Base-by-base conservation (phyloP, 768 basidiomycete species). In the Ramaria rubella region DNA sequence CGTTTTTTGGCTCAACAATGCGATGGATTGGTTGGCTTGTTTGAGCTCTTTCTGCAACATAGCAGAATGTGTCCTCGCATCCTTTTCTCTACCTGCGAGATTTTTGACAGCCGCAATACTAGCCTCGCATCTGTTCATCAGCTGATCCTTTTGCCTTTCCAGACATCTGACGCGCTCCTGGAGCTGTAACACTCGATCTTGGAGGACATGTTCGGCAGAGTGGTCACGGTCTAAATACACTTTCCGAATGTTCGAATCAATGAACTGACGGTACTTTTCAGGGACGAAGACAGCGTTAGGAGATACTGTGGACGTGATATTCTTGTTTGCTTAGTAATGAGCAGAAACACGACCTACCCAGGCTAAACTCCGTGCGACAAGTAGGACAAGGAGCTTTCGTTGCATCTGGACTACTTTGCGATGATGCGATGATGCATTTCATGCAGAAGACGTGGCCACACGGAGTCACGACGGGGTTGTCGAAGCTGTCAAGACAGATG, bases 241-340 rank as follows among this genome's bases (percentile, higher is more conserved):
- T 58, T 79, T 76, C 56, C 80, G 75, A 15, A 81, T 67, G 48
- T 69, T 68, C 5, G 77, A 74, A 3, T 72, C 44, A 31, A 81
- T 68, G 62, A 73, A 80, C 38, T 69, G 67, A 63, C 79, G 78
- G 61, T 78, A 78, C 64, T 77, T 77, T 59, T 71, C 67, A 5
- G 79, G 78, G 19, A 82, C 70, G 52, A 73, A 75, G 4, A 72
- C 69, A 19, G 75, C 65, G 70, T 80, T 65, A 12, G 62, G 65
- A n/a, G 50, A 59, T 17, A 64, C 69, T 70, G 51, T 43, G 36
- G 19, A 51, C 19, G 19, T 27, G 19, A 15, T 21, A 23, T 45
- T 27, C n/a, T 2, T 45, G 26, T 12, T 21, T 17, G 12, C 3
- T 27, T 2, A 12, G 21, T 21, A 12, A 27, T 21, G 12, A 17